Conservation (phyloP, 306 rosid species). For the Comarum palustre region DNA sequence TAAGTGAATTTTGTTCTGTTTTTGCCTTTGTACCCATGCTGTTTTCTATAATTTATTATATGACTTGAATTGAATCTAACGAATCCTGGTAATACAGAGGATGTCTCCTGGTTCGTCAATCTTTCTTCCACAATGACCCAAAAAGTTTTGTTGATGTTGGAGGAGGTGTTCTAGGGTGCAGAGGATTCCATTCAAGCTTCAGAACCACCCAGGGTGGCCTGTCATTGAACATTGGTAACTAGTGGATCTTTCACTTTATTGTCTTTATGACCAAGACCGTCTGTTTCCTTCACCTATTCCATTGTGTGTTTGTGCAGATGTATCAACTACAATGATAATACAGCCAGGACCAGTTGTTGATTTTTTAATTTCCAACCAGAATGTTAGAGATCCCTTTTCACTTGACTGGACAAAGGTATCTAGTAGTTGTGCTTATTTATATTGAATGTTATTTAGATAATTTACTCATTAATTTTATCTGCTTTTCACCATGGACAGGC, state of each 20-base stretch:
- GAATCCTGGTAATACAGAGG: constrained; percentile 55
- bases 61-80: background rate
- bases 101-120: constrained; percentile 85
- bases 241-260: background rate
- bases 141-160: constrained; percentile 63
- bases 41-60: background rate
- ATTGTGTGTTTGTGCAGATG: constrained; percentile 42
- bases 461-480: background rate
- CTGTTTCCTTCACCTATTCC: background rate
- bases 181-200: constrained; percentile 92
- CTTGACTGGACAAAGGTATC: constrained; percentile 87
- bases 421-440: background rate
- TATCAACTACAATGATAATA: constrained; percentile 85
- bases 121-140: constrained; percentile 71
- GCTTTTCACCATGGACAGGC: constrained; percentile 49
- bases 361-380: constrained; percentile 71
- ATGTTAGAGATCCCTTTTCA: constrained; percentile 58
- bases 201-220: constrained; percentile 85
- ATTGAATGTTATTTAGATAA: background rate
- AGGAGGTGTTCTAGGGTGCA: constrained; percentile 86
- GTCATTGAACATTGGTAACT: constrained; percentile 71
- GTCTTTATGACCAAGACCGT: background rate
- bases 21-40: background rate
- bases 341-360: constrained; percentile 93
- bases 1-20: constrained; percentile 32